Evolutionary conservation across 192 early-diverging fungal genomes (phyloP), one percentile per base, ranked within the genome.

Genomic region (Gorgonomyces haynaldii): DNA sequence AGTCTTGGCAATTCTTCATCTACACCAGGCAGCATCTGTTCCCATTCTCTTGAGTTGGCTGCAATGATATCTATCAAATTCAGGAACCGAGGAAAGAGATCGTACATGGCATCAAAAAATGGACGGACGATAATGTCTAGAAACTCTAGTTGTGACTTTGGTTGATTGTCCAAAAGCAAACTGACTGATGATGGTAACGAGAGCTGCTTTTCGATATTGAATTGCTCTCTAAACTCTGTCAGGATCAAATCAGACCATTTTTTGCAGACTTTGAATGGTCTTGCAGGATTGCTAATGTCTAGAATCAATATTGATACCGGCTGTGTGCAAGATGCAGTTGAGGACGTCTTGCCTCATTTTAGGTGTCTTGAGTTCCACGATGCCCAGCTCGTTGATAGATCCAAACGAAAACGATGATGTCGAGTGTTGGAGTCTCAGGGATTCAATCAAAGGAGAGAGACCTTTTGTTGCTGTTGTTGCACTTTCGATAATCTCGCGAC

Each of bases 191-290:
- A 64, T 0, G 85, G 87, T 22, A 96, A 54, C 40, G 65, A 59
- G 21, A 82, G 70, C 6, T 61, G 26, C 58, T 83, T 82, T 53
- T 96, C 92, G 29, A 78, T 46, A 25, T 96, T 89, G 12, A 89
- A 89, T 42, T 96, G 92, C 30, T 68, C 44, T 52, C 87, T 87
- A 38, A 91, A 96, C 56, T 96, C 92, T 44, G 73, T 57, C 3
- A 87, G 81, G 6, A 96, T 84, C 38, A 85, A 53, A 62, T 88
- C 82, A 0, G 89, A 88, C 92, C 92, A 96, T 37, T 68, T 76
- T 53, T 87, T 84, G 64, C 87, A 92, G 46, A 90, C 73, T 0
- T 57, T 58, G 81, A 83, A 88, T 2, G 88, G 89, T 39, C 88
- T 68, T 22, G 85, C 77, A 0, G 88, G 76, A 45, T 93, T 93